Conservation (phyloP, 2,329 filamentous ascomycete genomes). For the Dactylellina drechsleri region DNA sequence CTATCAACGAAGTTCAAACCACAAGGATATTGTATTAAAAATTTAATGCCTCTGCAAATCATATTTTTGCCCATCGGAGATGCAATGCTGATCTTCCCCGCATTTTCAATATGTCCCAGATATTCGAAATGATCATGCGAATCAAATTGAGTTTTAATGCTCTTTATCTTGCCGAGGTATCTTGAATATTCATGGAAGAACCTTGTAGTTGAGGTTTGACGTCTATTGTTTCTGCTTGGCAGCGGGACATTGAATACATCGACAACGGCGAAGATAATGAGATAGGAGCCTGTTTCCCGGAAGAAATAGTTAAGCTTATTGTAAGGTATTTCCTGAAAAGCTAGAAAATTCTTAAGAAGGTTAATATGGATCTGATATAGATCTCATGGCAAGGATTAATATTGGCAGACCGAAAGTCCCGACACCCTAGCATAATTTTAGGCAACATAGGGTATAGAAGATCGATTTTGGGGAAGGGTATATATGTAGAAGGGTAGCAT, state of each 20-base stretch:
- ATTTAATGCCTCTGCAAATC: slow-evolving; percentile 11
- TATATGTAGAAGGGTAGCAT: neutral
- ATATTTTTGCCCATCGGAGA: slow-evolving; percentile 2
- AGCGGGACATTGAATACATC: slow-evolving; percentile 36
- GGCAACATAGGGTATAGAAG: slow-evolving; percentile 40
- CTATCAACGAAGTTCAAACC: no score
- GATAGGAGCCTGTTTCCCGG: slow-evolving; percentile 7
- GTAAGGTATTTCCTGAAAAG: neutral
- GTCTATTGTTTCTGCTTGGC: slow-evolving; percentile 27
- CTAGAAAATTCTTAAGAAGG: slow-evolving; percentile 1
- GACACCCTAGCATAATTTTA: slow-evolving; percentile 33
- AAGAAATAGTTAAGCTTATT: slow-evolving; percentile 44
- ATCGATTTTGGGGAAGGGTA: slow-evolving; percentile 24
- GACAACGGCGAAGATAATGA: slow-evolving; percentile 22
- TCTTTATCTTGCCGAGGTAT: slow-evolving; percentile 23
- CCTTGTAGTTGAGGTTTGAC: slow-evolving; percentile 23
- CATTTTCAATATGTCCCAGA: slow-evolving; percentile 47
- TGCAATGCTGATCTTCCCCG: slow-evolving; percentile 44
- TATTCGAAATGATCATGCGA: slow-evolving; percentile 6
- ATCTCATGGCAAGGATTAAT: slow-evolving; percentile 23
- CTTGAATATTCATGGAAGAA: slow-evolving; percentile 30
- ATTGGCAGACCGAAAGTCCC: slow-evolving; percentile 47
- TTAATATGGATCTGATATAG: slow-evolving; percentile 7
- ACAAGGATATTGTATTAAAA: neutral
- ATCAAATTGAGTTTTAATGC: slow-evolving; percentile 18